Conservation (phyloP, 2,329 filamentous ascomycete species). For the Pseudogymnoascus sp. region DNA sequence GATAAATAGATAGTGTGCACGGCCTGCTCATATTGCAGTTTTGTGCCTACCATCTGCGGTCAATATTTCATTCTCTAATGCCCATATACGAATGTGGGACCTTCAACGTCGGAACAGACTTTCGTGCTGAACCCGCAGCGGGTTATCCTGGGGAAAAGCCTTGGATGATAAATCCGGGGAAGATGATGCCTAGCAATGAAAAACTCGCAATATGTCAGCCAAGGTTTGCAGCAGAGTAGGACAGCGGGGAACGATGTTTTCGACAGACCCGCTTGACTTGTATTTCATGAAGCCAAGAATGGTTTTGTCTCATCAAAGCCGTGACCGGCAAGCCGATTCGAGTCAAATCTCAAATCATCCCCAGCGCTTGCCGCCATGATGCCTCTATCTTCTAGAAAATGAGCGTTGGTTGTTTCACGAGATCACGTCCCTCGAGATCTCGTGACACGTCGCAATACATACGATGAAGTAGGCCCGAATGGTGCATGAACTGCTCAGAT, state of each 20-base stretch:
- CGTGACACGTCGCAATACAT: not conserved
- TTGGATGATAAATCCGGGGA: not conserved
- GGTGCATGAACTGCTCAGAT: not conserved
- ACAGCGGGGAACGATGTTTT: not conserved
- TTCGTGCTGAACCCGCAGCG: not conserved
- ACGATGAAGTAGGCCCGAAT: not conserved
- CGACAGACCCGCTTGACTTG: not conserved
- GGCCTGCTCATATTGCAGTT: not conserved
- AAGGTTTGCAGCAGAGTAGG: not conserved
- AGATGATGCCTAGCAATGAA: not conserved
- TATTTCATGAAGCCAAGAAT: not conserved
- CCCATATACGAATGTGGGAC: not conserved
- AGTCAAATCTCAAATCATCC: not conserved
- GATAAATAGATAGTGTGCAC: not conserved
- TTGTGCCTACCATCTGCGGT: not conserved
- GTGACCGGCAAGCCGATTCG: not conserved
- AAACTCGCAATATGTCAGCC: constrained; percentile 1
- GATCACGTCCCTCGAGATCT: constrained; percentile 3
- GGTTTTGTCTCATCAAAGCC: not conserved
- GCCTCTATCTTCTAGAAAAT: not conserved
- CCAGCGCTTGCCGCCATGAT: not conserved
- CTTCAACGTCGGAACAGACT: not conserved
- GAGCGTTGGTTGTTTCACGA: not conserved
- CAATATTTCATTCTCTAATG: not conserved
- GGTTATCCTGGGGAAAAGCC: not conserved